These are phyloP conservation scores for Daldinia bambusicola DNA, from an alignment of 495 filamentous ascomycete species.

Conservation along the genomic window DNA sequence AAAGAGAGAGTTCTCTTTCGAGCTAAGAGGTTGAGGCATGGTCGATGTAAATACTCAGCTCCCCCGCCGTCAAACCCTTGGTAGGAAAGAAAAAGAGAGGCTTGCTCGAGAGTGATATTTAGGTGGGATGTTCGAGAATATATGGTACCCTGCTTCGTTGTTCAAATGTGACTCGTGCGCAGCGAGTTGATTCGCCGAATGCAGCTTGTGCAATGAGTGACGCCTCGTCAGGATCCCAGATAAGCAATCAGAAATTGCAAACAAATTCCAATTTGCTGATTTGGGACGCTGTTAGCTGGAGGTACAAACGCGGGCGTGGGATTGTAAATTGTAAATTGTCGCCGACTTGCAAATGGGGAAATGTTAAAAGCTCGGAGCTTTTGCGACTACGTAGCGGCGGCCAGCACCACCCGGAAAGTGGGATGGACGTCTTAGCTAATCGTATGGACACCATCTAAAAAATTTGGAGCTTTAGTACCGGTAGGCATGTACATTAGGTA, in stretches of 20 bases:
- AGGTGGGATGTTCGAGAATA: background rate
- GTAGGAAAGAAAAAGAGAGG: background rate
- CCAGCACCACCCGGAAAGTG: background rate
- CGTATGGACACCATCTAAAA: background rate
- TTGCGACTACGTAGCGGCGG: constrained; percentile 20
- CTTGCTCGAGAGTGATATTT: background rate
- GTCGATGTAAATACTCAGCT: constrained; percentile 33
- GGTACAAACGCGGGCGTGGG: background rate
- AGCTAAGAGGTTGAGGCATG: constrained; percentile 84
- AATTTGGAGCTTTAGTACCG: constrained; percentile 14
- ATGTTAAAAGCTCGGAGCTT: constrained; percentile 33
- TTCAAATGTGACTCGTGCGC: constrained; percentile 11
- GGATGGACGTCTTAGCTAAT: constrained; percentile 17
- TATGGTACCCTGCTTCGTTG: constrained; percentile 9
- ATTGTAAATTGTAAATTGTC: background rate
- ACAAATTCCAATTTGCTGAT: background rate
- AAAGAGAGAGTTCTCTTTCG: constrained; percentile 94
- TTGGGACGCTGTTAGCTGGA: background rate
- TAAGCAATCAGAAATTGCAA: background rate
- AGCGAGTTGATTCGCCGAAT: constrained; percentile 15
- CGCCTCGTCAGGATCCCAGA: background rate
- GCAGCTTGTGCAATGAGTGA: background rate
- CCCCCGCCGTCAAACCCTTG: constrained; percentile 27
- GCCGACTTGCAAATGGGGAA: constrained; percentile 12
- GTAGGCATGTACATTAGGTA: background rate